These are phyloP conservation scores for Rhodosporidiobolus sp. DNA, from an alignment of 768 basidiomycete species.

Conservation along the genomic window DNA sequence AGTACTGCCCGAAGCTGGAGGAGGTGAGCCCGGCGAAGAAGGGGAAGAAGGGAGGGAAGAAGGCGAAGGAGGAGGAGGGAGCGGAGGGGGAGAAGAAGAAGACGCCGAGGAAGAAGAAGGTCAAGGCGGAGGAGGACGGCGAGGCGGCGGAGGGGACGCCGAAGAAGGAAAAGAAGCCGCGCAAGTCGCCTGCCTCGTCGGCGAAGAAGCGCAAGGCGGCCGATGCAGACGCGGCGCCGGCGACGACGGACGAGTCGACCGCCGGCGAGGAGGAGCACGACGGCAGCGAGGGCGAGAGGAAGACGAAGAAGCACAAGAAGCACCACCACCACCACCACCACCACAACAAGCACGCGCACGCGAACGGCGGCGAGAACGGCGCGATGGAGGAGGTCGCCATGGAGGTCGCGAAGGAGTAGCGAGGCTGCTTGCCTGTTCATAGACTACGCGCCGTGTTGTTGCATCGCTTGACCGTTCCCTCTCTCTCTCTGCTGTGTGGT, in stretches of 20 bases:
- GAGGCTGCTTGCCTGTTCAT: too few relatives aligned
- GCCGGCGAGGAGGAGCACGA: background rate
- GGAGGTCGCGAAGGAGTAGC: too few relatives aligned
- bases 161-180: background rate
- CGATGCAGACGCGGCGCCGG: background rate
- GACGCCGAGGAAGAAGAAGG: background rate
- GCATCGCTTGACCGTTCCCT: too few relatives aligned
- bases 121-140: background rate
- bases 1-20: background rate
- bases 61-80: background rate
- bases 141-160: background rate
- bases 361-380: too few relatives aligned
- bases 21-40: conserved; percentile 23
- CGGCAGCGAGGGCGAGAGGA: background rate
- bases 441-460: too few relatives aligned
- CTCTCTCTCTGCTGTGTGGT: too few relatives aligned
- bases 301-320: too few relatives aligned
- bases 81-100: background rate
- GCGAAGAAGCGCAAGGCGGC: background rate
- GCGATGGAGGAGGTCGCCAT: too few relatives aligned
- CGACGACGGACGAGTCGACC: background rate
- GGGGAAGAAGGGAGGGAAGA: background rate
- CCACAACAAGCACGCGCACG: too few relatives aligned
- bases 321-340: too few relatives aligned
- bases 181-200: conserved; percentile 2